A percentile compares a stretch with the other conserved stretches of the same genome.
Conservation (phyloP, 2,329 filamentous ascomycete species). For the Nectriaceae sp. region DNA sequence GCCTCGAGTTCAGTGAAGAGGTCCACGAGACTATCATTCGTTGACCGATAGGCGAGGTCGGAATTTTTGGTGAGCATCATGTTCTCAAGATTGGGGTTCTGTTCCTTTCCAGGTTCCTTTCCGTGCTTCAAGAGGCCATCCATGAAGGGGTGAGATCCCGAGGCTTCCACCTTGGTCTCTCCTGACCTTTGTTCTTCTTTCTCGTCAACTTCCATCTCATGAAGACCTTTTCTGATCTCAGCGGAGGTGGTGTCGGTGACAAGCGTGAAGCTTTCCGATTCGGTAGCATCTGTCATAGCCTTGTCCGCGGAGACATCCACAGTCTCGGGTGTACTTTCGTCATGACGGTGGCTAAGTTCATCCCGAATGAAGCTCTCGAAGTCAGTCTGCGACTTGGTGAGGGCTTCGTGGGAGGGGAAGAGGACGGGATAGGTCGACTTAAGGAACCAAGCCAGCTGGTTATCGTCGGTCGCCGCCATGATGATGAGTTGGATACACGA, state of each 20-base stretch:
- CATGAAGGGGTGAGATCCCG: conserved; percentile 34
- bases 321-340: conserved; percentile 1
- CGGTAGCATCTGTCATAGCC: conserved; percentile 14
- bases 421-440: conserved; percentile 39
- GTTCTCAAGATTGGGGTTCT: conserved; percentile 33
- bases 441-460: conserved; percentile 40
- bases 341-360: conserved; percentile 23
- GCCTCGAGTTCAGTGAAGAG: conserved; percentile 55
- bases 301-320: neutral
- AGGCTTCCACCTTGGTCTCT: neutral
- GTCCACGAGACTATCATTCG: conserved; percentile 49
- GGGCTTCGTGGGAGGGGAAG: conserved; percentile 38
- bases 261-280: conserved; percentile 29
- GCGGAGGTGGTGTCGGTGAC: conserved; percentile 28
- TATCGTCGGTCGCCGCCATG: conserved; percentile 23
- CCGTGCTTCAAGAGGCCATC: conserved; percentile 31
- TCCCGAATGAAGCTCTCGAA: conserved; percentile 35
- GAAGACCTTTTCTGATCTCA: conserved; percentile 20
- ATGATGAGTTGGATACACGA: neutral
- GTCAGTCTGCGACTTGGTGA: conserved; percentile 33
- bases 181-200: neutral
- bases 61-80: conserved; percentile 55
- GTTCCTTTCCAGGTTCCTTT: conserved; percentile 6
- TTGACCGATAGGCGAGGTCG: conserved; percentile 50
- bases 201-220: conserved; percentile 7